Evolutionary conservation across 352 stramenopile species (phyloP).

Genomic region (Saprolegnia diclina): DNA sequence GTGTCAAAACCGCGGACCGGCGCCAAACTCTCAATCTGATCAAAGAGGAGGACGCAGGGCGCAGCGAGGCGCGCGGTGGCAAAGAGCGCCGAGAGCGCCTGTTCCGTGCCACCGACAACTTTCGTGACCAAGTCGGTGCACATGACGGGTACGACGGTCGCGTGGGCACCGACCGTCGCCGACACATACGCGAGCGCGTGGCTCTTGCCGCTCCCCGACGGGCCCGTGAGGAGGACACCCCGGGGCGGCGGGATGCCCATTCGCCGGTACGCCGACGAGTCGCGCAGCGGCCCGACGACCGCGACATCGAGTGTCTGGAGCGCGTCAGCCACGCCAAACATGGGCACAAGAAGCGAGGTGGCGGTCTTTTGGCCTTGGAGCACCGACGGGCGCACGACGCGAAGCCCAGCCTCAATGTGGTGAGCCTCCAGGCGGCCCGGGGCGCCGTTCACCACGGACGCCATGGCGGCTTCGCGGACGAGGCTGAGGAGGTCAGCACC

Average conservation of each 20-base stretch:
- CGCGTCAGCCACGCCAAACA: slow-evolving; percentile 96
- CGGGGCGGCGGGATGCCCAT: slow-evolving; percentile 96
- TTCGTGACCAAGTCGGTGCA: slow-evolving; percentile 88
- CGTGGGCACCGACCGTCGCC: slow-evolving; percentile 53
- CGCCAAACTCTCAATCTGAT: slow-evolving; percentile 89
- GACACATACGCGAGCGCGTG: slow-evolving; percentile 80
- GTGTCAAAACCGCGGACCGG: slow-evolving; percentile 85
- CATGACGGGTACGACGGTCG: slow-evolving; percentile 81
- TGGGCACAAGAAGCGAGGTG: slow-evolving; percentile 43
- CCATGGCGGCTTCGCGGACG: slow-evolving; percentile 65
- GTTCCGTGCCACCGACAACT: slow-evolving; percentile 87
- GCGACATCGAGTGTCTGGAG: slow-evolving; percentile 95
- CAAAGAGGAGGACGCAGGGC: slow-evolving; percentile 88
- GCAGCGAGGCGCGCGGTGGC: slow-evolving; percentile 74
- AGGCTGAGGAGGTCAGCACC: slow-evolving; percentile 76
- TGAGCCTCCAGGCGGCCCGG: slow-evolving; percentile 26
- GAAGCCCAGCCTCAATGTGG: slow-evolving; percentile 85
- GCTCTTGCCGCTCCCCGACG: slow-evolving; percentile 98
- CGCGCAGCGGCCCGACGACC: slow-evolving; percentile 95
- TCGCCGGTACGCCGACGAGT: slow-evolving; percentile 92
- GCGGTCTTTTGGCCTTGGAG: slow-evolving; percentile 85
- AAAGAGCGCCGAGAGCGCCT: slow-evolving; percentile 83
- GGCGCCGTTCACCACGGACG: slow-evolving; percentile 43
- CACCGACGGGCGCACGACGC: slow-evolving; percentile 90
- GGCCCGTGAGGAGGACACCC: slow-evolving; percentile 98